Evolutionary conservation across 2,329 filamentous ascomycete species (phyloP).

Genomic region (Colletotrichum brevisporum): DNA sequence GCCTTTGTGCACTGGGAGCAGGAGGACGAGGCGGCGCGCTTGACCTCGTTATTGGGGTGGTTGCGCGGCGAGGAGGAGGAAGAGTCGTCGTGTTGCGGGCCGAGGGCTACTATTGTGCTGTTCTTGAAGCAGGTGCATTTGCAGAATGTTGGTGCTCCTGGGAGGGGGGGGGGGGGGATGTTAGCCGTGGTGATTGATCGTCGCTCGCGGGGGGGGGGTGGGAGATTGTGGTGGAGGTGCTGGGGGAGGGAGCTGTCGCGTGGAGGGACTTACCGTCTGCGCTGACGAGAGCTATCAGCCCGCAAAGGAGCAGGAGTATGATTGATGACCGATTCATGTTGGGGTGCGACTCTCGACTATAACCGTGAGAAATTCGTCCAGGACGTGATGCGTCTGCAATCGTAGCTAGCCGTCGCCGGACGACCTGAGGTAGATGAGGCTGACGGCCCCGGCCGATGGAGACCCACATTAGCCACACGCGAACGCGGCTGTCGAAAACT

Average conservation of each 20-base stretch:
- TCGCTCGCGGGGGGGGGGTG: conserved; percentile 9
- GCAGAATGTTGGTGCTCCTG: conserved; percentile 75
- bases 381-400: no score
- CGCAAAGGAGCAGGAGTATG: conserved; percentile 54
- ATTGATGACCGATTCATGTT: conserved; percentile 51
- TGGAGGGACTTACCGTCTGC: conserved; percentile 58
- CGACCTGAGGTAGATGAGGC: conserved; percentile 2
- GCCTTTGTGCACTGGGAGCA: conserved; percentile 76
- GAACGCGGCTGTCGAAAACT: not conserved
- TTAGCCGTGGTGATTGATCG: conserved; percentile 42
- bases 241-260: not conserved
- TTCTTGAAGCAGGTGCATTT: conserved; percentile 81
- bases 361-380: not conserved
- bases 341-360: not conserved
- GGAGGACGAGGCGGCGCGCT: conserved; percentile 58
- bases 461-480: conserved; percentile 23
- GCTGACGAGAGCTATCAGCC: conserved; percentile 51
- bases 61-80: conserved; percentile 47
- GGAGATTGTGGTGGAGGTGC: not conserved
- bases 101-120: conserved; percentile 76
- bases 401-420: no score
- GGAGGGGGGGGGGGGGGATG: conserved; percentile 3
- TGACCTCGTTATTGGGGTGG: conserved; percentile 28
- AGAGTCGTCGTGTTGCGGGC: conserved; percentile 53
- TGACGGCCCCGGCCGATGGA: not conserved